Conservation (phyloP, 371 early-diverging fungal genomes). For the Aphelidium insulamus region DNA sequence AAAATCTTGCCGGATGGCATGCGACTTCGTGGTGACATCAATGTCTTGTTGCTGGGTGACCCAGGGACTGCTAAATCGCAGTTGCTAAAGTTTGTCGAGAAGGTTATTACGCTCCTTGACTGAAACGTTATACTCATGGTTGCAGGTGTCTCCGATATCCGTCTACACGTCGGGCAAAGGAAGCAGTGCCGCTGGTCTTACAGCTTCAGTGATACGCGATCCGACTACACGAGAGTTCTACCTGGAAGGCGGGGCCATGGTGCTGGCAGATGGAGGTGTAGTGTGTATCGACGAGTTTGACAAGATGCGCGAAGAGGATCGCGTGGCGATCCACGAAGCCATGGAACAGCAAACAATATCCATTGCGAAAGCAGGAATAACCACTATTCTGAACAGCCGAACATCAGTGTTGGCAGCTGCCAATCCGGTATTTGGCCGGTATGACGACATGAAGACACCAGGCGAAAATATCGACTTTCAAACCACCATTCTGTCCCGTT, state of each 20-base stretch:
- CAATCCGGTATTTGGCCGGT: slow-evolving; percentile 99
- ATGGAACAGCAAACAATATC: slow-evolving; percentile 99
- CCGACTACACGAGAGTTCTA: slow-evolving; percentile 69
- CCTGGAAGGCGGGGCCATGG: slow-evolving; percentile 99
- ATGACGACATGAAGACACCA: slow-evolving; percentile 94
- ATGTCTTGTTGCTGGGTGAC: slow-evolving; percentile 97
- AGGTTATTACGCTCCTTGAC: slow-evolving; percentile 16
- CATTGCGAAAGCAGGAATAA: slow-evolving; percentile 99
- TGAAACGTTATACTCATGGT: slow-evolving; percentile 1
- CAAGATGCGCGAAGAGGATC: slow-evolving; percentile 98
- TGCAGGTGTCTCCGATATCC: slow-evolving; percentile 71
- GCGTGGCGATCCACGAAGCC: slow-evolving; percentile 99
- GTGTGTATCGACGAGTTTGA: slow-evolving; percentile 99
- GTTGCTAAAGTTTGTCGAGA: slow-evolving; percentile 95
- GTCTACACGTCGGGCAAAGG: slow-evolving; percentile 83
- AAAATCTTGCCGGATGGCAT: slow-evolving; percentile 90
- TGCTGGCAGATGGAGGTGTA: slow-evolving; percentile 97
- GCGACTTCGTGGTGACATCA: slow-evolving; percentile 95
- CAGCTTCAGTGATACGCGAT: slow-evolving; percentile 58
- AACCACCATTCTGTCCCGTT: slow-evolving; percentile 91
- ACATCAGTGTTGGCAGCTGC: slow-evolving; percentile 98
- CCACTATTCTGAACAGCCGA: slow-evolving; percentile 95
- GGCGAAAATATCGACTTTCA: slow-evolving; percentile 99
- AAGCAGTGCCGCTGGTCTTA: slow-evolving; percentile 67
- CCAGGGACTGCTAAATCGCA: slow-evolving; percentile 99